Evolutionary conservation across 73 alveolate genomes (phyloP).

Genomic region (Halteria grandinella): DNA sequence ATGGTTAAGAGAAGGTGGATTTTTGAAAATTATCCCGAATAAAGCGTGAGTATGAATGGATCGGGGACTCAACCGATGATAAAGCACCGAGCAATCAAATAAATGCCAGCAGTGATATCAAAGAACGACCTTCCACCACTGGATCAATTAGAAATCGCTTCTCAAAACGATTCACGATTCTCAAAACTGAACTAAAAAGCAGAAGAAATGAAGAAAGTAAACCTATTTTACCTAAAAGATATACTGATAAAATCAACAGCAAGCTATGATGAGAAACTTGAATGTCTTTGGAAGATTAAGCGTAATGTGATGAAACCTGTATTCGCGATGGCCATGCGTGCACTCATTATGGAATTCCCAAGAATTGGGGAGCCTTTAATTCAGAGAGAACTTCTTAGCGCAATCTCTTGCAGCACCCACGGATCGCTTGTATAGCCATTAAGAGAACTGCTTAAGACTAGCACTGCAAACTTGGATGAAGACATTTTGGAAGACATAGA

Average conservation of each 20-base stretch:
- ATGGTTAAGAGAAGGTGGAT: conserved; percentile 18
- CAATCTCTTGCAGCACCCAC: neutral
- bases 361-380: conserved; percentile 5
- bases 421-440: neutral
- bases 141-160: neutral
- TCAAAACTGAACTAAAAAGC: neutral
- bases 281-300: conserved; percentile 22
- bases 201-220: conserved; percentile 7
- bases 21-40: neutral
- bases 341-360: conserved; percentile 11
- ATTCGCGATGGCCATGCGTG: conserved; percentile 20
- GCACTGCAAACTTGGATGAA: neutral
- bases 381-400: conserved; percentile 3
- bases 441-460: neutral
- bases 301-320: conserved; percentile 4
- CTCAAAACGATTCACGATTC: conserved; percentile 24
- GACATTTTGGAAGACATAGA: conserved; percentile 9
- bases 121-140: neutral
- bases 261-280: conserved; percentile 21
- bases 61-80: neutral
- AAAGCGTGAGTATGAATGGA: neutral
- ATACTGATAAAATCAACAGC: neutral
- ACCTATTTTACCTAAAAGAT: conserved; percentile 14
- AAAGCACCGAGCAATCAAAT: neutral
- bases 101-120: neutral